Evolutionary conservation across 495 filamentous ascomycete genomes (phyloP), one percentile per base, ranked within the genome.

Genomic region (Patellaria atrata): DNA sequence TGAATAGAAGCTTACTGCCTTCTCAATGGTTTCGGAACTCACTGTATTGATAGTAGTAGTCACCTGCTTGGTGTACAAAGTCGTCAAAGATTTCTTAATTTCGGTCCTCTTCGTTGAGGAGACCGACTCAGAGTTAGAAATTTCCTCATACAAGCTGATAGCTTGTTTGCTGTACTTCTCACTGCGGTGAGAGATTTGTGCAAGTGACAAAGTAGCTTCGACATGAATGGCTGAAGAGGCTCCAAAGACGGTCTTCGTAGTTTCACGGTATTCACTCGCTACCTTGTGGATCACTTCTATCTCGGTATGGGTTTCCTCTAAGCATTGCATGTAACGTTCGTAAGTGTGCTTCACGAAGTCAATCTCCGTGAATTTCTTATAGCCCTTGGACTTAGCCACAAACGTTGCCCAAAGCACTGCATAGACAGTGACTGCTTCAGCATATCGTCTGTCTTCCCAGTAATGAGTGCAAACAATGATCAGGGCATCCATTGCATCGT

Each of bases 341-440:
- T 40, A 48, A 20, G 41, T 40, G 22, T 33, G 39, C 30, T 48
- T 29, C 19, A 48, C 28, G 13, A 48, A 23, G 4, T 24, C 22
- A 2, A 22, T 27, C 16, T 19, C 25, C 16, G 25, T 29, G 9
- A 36, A 37, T 3, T 41, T 24, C 25, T 40, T 22, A 28, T 48
- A 48, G 14, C 34, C 25, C 3, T 23, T 10, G 0, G 40, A 36
- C 13, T 47, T 36, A 4, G 31, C 23, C n/a, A 48, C 16, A 14
- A 44, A 48, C 14, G 45, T 48, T 27, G 24, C 11, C 45, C 45
- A 48, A 13, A 48, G 30, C 22, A 30, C 37, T n/a, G 27, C 45
- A 22, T 30, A 48, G 9, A 44, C 30, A 7, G 25, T 30, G 10
- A 44, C 36, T 22, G 41, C 41, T 21, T 44, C 41, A 18, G 41